Conservation (phyloP, 768 basidiomycete genomes). For the Mycena polygramma region DNA sequence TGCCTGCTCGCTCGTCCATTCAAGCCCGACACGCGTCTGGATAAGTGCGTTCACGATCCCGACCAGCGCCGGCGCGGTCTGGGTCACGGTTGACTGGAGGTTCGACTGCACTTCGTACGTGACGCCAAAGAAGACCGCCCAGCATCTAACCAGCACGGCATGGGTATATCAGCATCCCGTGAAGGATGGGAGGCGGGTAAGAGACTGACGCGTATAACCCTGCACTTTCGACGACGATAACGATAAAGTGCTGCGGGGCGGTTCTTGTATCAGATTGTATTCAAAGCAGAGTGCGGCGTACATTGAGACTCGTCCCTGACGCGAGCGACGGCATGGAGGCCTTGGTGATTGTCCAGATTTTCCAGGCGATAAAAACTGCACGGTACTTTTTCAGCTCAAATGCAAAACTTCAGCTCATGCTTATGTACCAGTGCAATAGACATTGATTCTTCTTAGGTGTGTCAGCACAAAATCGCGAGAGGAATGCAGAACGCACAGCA, state of each 20-base stretch:
- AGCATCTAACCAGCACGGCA: background rate
- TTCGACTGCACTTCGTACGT: background rate
- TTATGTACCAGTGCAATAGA: constrained; percentile 20
- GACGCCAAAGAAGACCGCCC: background rate
- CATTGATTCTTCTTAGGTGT: constrained; percentile 3
- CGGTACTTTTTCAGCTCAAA: too few relatives aligned
- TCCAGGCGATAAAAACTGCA: constrained; percentile 19
- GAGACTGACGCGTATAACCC: constrained; percentile 23
- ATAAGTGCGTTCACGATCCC: constrained; percentile 30
- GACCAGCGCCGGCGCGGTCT: constrained; percentile 9
- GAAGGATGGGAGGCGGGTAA: too few relatives aligned
- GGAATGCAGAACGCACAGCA: background rate
- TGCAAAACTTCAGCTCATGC: background rate
- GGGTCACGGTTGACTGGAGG: background rate
- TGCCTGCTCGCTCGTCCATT: constrained; percentile 13
- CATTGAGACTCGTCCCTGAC: constrained; percentile 13
- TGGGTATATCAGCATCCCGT: too few relatives aligned
- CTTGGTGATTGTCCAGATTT: constrained; percentile 19
- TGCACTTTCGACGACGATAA: constrained; percentile 29
- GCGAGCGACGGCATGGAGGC: background rate
- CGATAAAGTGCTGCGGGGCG: constrained; percentile 22
- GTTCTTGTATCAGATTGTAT: background rate
- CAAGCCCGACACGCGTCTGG: constrained; percentile 19
- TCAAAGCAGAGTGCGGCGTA: background rate
- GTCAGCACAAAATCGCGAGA: background rate